These are phyloP conservation scores for Kregervanrija delftensis DNA, from an alignment of 805 yeast species.

Conservation along the genomic window DNA sequence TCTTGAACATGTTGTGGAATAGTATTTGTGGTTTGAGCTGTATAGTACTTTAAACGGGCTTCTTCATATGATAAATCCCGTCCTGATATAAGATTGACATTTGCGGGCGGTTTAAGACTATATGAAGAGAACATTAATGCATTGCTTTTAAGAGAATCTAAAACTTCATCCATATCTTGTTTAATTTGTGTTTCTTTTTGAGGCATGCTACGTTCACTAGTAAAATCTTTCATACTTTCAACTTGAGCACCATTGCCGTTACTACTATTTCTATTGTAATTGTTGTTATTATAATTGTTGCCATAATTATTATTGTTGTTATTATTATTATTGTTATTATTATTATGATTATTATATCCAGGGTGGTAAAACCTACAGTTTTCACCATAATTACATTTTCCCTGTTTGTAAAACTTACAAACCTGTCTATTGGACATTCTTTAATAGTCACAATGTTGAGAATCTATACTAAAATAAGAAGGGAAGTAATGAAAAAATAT, in stretches of 20 bases:
- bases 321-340: constrained; percentile 5
- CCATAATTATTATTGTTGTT: constrained; percentile 1
- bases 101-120: constrained; percentile 43
- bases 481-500: not conserved
- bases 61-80: constrained; percentile 54
- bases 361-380: constrained; percentile 39
- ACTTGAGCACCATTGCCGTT: constrained; percentile 7
- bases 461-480: not conserved
- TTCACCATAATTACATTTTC: constrained; percentile 35
- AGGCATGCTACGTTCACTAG: no score
- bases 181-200: constrained; percentile 14
- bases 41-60: constrained; percentile 37
- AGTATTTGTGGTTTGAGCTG: constrained; percentile 32
- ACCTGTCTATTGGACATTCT: constrained; percentile 23
- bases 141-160: constrained; percentile 15
- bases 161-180: constrained; percentile 19
- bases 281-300: constrained; percentile 29
- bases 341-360: constrained; percentile 7
- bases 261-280: constrained; percentile 33
- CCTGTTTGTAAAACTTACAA: constrained; percentile 37
- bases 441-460: no score
- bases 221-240: no score
- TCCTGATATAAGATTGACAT: constrained; percentile 39
- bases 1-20: constrained; percentile 34
- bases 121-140: constrained; percentile 33